Evolutionary conservation across 2,329 filamentous ascomycete genomes (phyloP).

Genomic region (Ascomycota sp.): DNA sequence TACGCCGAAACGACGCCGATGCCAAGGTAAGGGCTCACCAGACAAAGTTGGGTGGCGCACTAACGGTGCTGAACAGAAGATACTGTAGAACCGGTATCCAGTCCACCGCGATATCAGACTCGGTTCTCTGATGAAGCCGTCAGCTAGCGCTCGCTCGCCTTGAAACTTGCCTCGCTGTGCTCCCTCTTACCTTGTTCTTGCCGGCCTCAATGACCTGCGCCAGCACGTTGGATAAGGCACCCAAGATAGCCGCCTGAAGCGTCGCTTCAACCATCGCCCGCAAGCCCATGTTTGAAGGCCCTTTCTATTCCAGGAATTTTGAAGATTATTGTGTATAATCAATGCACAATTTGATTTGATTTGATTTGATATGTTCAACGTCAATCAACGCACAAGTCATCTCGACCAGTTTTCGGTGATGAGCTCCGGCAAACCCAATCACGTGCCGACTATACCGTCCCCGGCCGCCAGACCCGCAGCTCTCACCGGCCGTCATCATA

Average conservation of each 20-base stretch:
- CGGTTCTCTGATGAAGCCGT: not conserved
- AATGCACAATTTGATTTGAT: too few species aligned
- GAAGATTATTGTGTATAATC: too few species aligned
- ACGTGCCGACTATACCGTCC: too few species aligned
- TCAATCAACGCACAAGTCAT: too few species aligned
- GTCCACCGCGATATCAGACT: conserved; percentile 26
- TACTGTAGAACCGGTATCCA: conserved; percentile 55
- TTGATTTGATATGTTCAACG: too few species aligned
- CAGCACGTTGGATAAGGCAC: conserved; percentile 48
- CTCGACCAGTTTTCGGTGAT: too few species aligned
- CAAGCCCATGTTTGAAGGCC: conserved; percentile 11
- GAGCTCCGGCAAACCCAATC: too few species aligned
- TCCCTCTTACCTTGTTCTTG: conserved; percentile 27
- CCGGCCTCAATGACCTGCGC: conserved; percentile 51
- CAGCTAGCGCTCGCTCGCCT: conserved; percentile 3
- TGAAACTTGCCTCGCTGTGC: too few species aligned
- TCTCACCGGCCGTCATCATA: too few species aligned
- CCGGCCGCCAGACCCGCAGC: too few species aligned
- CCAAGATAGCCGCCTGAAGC: conserved; percentile 44
- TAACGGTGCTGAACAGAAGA: conserved; percentile 49
- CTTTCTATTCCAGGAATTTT: too few species aligned
- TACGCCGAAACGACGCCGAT: too few species aligned
- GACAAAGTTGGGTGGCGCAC: conserved; percentile 63
- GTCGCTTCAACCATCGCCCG: conserved; percentile 35
- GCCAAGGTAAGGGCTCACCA: conserved; percentile 33